Conservation (phyloP, 371 early-diverging fungal species). For the Apophysomyces ossiformis region DNA sequence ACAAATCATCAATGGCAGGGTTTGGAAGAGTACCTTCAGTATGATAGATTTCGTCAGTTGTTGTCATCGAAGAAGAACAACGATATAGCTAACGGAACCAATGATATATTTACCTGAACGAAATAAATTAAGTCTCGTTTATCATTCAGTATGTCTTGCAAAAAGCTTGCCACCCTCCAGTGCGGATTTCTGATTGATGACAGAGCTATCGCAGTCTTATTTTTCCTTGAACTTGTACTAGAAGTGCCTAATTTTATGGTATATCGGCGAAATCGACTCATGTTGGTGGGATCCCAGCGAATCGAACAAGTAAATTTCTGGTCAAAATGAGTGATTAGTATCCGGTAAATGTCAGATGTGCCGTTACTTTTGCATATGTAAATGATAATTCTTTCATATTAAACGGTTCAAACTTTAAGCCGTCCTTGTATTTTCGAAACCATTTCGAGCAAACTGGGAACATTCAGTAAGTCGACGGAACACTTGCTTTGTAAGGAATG, state of each 20-base stretch:
- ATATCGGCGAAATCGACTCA: constrained; percentile 38
- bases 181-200: constrained; percentile 45
- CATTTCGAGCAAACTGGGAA: constrained; percentile 40
- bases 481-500: background rate
- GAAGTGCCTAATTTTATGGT: constrained; percentile 29
- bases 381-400: constrained; percentile 42
- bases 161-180: constrained; percentile 40
- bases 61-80: background rate
- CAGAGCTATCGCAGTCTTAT: constrained; percentile 18
- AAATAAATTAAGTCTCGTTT: constrained; percentile 48
- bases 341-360: too few species aligned
- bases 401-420: constrained; percentile 38
- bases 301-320: constrained; percentile 41
- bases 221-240: constrained; percentile 16
- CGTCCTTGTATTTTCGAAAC: constrained; percentile 43
- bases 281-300: constrained; percentile 38
- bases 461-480: background rate
- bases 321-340: background rate
- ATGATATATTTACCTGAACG: constrained; percentile 38
- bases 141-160: constrained; percentile 49
- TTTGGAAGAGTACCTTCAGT: constrained; percentile 47
- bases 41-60: too few species aligned
- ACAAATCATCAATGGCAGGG: constrained; percentile 51
- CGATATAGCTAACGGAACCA: background rate
- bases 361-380: constrained; percentile 43